phyloP scores from a whole-genome alignment of 345 rosid species.

The Citrus australasica region DNA sequence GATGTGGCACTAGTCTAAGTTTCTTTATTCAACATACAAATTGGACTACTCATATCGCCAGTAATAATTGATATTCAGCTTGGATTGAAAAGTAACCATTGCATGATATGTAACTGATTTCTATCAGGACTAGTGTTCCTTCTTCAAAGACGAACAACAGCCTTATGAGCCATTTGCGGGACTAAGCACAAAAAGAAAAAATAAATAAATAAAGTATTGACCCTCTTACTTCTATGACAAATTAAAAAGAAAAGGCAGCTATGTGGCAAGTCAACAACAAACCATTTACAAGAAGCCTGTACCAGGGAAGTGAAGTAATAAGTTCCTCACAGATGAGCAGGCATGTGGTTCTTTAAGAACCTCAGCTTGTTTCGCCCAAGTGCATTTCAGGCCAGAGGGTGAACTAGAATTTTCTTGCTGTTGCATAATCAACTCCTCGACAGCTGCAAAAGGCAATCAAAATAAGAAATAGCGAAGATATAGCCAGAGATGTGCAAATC shows the following conservation, averaged over 20 bases:
- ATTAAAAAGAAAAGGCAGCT: neutral
- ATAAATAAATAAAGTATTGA: no score
- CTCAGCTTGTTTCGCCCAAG: conserved; percentile 60
- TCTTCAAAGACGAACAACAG: neutral
- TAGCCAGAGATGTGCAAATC: neutral
- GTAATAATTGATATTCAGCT: neutral
- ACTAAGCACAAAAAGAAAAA: neutral
- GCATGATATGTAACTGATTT: neutral
- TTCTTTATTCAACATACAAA: neutral
- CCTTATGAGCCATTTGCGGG: neutral
- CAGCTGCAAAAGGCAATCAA: conserved; percentile 37
- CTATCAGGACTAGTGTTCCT: neutral
- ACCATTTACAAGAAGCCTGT: conserved; percentile 17
- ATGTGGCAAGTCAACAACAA: conserved; percentile 1
- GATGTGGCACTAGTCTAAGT: neutral
- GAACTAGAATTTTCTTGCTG: conserved; percentile 31
- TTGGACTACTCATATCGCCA: neutral
- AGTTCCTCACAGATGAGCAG: conserved; percentile 46
- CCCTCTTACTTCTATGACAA: neutral
- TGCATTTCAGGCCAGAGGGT: conserved; percentile 27
- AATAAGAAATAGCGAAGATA: conserved; percentile 12
- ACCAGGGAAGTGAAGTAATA: conserved; percentile 77
- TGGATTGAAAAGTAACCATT: neutral
- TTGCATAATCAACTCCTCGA: conserved; percentile 42
- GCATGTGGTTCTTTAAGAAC: conserved; percentile 45